Conservation (phyloP, 1,139 yeast genomes). For the Debaryomyces coudertii region DNA sequence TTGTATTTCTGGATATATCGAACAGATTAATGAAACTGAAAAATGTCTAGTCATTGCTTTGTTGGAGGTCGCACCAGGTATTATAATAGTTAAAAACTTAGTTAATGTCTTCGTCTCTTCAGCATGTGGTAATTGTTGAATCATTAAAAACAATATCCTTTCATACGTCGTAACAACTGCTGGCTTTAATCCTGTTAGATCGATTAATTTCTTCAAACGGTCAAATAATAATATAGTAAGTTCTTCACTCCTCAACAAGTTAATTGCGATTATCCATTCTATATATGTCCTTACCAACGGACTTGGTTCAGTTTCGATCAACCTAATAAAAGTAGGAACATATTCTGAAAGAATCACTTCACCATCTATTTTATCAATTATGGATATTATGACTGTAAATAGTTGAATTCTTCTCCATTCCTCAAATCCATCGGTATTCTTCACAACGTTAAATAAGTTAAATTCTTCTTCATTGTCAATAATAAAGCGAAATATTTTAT, state of each 20-base stretch:
- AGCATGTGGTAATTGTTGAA: conserved; percentile 41
- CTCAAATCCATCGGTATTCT: conserved; percentile 66
- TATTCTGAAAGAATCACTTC: conserved; percentile 16
- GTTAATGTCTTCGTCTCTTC: conserved; percentile 25
- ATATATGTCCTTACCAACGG: conserved; percentile 74
- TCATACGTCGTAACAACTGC: conserved; percentile 60
- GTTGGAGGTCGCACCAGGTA: conserved; percentile 81
- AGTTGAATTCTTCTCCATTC: conserved; percentile 66
- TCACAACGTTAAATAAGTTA: conserved; percentile 51
- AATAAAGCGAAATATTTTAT: conserved; percentile 43
- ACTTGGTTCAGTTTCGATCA: conserved; percentile 60
- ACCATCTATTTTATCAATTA: conserved; percentile 30
- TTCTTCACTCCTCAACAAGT: conserved; percentile 26
- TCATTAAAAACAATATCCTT: conserved; percentile 59
- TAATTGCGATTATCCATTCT: conserved; percentile 73
- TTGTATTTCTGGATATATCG: conserved; percentile 46
- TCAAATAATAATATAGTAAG: conserved; percentile 24
- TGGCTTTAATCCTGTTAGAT: conserved; percentile 41
- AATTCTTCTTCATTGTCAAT: conserved; percentile 42
- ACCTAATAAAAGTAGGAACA: conserved; percentile 25
- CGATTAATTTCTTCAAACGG: conserved; percentile 20
- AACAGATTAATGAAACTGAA: conserved; percentile 72
- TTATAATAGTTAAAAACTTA: conserved; percentile 31
- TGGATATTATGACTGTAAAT: conserved; percentile 52
- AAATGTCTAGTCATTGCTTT: conserved; percentile 83